Conservation (phyloP, 2,329 filamentous ascomycete species). For the Cercospora sojina region DNA sequence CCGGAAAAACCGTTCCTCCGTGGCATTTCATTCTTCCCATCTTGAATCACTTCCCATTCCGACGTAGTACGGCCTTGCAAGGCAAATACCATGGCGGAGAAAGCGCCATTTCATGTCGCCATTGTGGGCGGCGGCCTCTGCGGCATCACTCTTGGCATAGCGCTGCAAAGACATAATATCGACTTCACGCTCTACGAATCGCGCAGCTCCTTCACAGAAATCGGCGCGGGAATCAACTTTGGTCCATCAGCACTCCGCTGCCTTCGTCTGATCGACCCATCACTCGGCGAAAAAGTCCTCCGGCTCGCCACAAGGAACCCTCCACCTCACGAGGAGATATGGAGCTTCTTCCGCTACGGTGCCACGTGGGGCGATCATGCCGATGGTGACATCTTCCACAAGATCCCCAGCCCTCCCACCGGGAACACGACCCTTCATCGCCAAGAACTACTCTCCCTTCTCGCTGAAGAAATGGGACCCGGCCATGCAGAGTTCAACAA, state of each 20-base stretch:
- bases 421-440: conserved; percentile 39
- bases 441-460: conserved; percentile 42
- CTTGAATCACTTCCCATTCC: background rate
- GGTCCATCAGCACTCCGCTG: conserved; percentile 80
- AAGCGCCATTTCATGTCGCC: conserved; percentile 38
- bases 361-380: conserved; percentile 23
- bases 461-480: conserved; percentile 43
- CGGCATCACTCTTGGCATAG: conserved; percentile 56
- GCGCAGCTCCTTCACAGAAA: conserved; percentile 55
- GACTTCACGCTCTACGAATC: conserved; percentile 39
- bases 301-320: conserved; percentile 43
- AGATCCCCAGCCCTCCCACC: conserved; percentile 32
- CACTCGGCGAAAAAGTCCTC: conserved; percentile 35
- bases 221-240: conserved; percentile 59
- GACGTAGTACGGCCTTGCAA: background rate
- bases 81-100: background rate
- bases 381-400: conserved; percentile 32
- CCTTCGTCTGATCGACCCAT: conserved; percentile 75
- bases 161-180: conserved; percentile 43
- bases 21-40: background rate
- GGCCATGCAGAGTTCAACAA: conserved; percentile 25
- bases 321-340: conserved; percentile 38
- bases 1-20: background rate
- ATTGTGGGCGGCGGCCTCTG: conserved; percentile 62
- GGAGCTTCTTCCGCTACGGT: conserved; percentile 44